phyloP scores from a whole-genome alignment of 2,329 filamentous ascomycete species.

The Cladophialophora carrionii region DNA sequence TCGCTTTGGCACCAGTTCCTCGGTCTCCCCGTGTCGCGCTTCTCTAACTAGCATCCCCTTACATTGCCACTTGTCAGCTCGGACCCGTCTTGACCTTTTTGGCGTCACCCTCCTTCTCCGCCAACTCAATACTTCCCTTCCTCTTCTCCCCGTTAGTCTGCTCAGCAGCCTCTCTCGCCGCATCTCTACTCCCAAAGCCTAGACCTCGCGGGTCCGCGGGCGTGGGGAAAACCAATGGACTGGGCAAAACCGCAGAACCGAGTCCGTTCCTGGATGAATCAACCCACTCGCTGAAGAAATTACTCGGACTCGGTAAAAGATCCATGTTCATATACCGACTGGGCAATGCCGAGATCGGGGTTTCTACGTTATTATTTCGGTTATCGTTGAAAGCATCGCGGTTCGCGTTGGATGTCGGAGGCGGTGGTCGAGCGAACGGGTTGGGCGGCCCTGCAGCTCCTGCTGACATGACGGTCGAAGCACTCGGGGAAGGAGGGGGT shows the following conservation, averaged over 20 bases:
- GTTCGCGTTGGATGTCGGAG: conserved; percentile 57
- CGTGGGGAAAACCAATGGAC: conserved; percentile 64
- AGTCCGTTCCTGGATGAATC: conserved; percentile 46
- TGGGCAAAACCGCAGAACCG: conserved; percentile 85
- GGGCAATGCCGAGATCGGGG: conserved; percentile 90
- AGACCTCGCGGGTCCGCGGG: conserved; percentile 22
- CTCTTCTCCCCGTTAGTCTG: conserved; percentile 34
- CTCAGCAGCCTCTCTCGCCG: conserved; percentile 23
- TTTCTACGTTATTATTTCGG: conserved; percentile 57
- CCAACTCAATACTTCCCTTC: conserved; percentile 31
- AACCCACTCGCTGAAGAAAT: conserved; percentile 91
- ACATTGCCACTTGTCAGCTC: not conserved
- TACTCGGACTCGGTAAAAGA: conserved; percentile 85
- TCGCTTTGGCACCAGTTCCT: not conserved
- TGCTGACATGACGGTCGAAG: conserved; percentile 81
- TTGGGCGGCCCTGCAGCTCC: conserved; percentile 92
- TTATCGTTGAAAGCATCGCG: conserved; percentile 48
- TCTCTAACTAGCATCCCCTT: not conserved
- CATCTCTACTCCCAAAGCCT: conserved; percentile 34
- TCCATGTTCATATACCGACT: conserved; percentile 88
- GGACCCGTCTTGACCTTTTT: conserved; percentile 37
- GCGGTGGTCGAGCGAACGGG: conserved; percentile 86
- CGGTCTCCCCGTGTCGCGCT: not conserved
- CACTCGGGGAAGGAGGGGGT: conserved; percentile 89
- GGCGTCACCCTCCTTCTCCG: conserved; percentile 31